Base-by-base conservation (phyloP, 2,329 filamentous ascomycete species). In the Apiospora phragmitis region DNA sequence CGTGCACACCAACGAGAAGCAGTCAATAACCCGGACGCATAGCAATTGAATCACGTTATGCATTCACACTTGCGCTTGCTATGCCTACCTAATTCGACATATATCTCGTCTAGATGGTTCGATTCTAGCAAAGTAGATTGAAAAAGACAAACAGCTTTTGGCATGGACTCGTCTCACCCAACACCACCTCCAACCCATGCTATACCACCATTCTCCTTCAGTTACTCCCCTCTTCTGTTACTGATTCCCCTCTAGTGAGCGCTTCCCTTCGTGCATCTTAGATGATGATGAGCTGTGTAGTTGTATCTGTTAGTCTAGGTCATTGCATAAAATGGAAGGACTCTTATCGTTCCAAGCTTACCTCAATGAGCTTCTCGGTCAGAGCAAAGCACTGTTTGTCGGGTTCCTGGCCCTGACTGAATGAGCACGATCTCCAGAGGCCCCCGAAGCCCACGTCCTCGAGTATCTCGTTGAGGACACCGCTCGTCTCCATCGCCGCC, bases 391-490 rank as follows among this genome's bases (percentile, higher is more conserved):
- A 88, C 73, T 86, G 84, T 69, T 82, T 83, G 72, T 87, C 86
- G 14, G 84, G 83, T 14, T 87, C 86, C 65, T 85, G 84, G 42
- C 81, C 80, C 21, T 84, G 83, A 43, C 82, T 85, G 68, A 87
- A 85, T 0, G 86, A 87, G 71, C 86, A 88, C 6, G 85, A 85
- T 32, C 85, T 85, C 89, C 89, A 92, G 1, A 93, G 80, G 0
- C 91, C 90, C 11, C 86, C 84, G 72, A 92, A 92, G 1, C 90
- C 91, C 78, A 89, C 86, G 3, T 87, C 85, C 47, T 89, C 85
- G 11, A 92, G 82, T 2, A 86, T 83, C 65, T 87, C 85, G 66
- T 84, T 85, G 14, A 92, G 79, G 38, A 83, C 79, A 49, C 84
- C 82, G 41, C 82, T 82, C 6, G 86, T 85, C 65, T 86, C 84